Evolutionary conservation across 345 rosid genomes (phyloP).

Genomic region (Arabis hirsuta): DNA sequence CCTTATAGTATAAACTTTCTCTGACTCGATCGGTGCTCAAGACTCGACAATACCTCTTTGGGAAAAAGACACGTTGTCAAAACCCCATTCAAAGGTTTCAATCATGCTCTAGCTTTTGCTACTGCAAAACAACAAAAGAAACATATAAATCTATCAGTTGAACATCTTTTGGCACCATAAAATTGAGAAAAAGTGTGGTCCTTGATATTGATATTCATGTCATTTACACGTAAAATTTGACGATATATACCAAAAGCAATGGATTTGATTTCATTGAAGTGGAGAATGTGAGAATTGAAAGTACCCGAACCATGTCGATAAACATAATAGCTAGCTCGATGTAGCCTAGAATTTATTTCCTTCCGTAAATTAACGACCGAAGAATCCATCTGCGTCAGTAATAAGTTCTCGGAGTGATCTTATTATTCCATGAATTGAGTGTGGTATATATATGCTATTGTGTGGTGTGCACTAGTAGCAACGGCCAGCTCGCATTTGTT

Average conservation of each 20-base stretch:
- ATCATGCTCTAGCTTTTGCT: slow-evolving; percentile 27
- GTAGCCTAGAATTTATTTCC: too few species aligned
- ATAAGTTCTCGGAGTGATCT: too few species aligned
- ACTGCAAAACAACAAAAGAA: slow-evolving; percentile 38
- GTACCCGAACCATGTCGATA: too few species aligned
- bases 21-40: slow-evolving; percentile 36
- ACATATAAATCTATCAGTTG: slow-evolving; percentile 43
- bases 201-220: slow-evolving; percentile 41
- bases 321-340: too few species aligned
- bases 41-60: slow-evolving; percentile 39
- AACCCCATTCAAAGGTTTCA: slow-evolving; percentile 43
- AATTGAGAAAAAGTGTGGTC: slow-evolving; percentile 40
- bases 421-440: not conserved
- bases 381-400: too few species aligned
- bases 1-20: slow-evolving; percentile 29
- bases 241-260: too few species aligned
- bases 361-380: too few species aligned
- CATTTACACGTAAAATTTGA: slow-evolving; percentile 42
- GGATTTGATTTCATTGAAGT: too few species aligned
- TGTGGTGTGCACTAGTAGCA: slow-evolving; percentile 28
- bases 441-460: slow-evolving; percentile 12
- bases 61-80: slow-evolving; percentile 39
- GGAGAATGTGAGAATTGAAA: too few species aligned
- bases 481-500: slow-evolving; percentile 41
- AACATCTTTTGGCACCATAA: slow-evolving; percentile 41